Base-by-base conservation (phyloP, 805 yeast species). In the Brettanomyces nanus region DNA sequence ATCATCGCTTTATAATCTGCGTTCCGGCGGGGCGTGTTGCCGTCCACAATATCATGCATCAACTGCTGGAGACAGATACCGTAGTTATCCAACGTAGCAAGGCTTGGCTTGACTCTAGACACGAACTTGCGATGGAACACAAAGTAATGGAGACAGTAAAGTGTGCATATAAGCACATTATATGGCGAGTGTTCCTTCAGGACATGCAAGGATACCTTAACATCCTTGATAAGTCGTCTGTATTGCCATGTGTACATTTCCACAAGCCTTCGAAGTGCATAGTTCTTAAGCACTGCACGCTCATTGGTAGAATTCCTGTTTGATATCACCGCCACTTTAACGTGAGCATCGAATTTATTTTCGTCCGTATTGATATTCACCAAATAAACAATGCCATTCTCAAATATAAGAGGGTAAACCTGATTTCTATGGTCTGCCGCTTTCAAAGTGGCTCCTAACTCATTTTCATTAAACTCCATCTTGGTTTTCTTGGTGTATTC, bases 211-310 rank as follows among this genome's bases (percentile, higher is more conserved):
- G 53, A 43, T 2, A 44, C 41, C 23, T 54, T 42, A 21, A 60
- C 45, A 18, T 49, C 45, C 19, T 40, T 43, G 21, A 59, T 43
- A 18, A 57, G 33, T 28, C 52, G 38, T 6, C 46, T 49, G 33
- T 51, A 46, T 25, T 51, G 47, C 48, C 57, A 54, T 4, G 58
- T 61, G 32, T 58, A 58, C 45, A 54, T 40, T 38, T 59, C 63
- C 28, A 58, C 50, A 21, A 60, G 32, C 35, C 54, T 47, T 27
- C 46, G 48, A 25, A 59, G 48, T 4, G 61, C 47, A 35, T 45
- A 43, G 14, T 50, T 43, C 38, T 49, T 57, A 26, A 50, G 40
- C 11, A 58, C 46, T 37, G 58, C 61, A 30, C 45, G 45, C 20
- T 53, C 54, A 19, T 47, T 46, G 41, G 54, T 33, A 42, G 31